These are phyloP conservation scores for Typha latifolia DNA, from an alignment of 176 grass and related monocot species.

Conservation along the genomic window DNA sequence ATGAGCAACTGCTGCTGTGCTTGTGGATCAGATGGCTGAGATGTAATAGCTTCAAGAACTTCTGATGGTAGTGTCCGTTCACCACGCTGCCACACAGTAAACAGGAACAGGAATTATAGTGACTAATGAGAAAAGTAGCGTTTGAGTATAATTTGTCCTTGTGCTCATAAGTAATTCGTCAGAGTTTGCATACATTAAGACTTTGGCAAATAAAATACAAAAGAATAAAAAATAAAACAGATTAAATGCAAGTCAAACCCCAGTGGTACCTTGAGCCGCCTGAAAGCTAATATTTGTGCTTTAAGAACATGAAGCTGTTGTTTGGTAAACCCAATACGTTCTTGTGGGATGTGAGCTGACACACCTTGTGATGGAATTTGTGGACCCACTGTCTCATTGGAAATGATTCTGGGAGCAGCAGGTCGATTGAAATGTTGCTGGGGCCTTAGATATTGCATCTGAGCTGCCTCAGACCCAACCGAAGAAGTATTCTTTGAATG, in stretches of 20 bases:
- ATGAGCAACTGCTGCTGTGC: constrained; percentile 29
- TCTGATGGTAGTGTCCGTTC: constrained; percentile 75
- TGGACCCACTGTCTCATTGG: constrained; percentile 24
- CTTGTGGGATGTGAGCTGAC: constrained; percentile 16
- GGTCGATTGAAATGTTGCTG: constrained; percentile 45
- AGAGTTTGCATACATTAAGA: too few relatives aligned
- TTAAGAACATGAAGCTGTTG: constrained; percentile 95
- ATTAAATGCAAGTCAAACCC: not conserved
- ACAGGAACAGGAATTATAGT: constrained; percentile 15
- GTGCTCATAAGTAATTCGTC: too few relatives aligned
- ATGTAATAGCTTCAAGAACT: constrained; percentile 84
- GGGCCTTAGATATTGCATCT: constrained; percentile 57
- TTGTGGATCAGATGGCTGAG: constrained; percentile 37
- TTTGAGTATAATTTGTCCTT: not conserved
- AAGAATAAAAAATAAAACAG: not conserved
- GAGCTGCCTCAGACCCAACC: constrained; percentile 36
- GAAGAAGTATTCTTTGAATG: constrained; percentile 35
- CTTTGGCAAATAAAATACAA: too few relatives aligned
- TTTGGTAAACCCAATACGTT: constrained; percentile 61
- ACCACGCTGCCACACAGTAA: constrained; percentile 57
- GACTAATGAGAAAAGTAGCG: not conserved
- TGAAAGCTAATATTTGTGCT: constrained; percentile 99
- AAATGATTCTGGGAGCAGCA: constrained; percentile 15
- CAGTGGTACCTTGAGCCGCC: constrained; percentile 76
- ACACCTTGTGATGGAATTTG: constrained; percentile 32